Evolutionary conservation across 345 rosid species (phyloP).

Genomic region (Cardamine resedifolia): DNA sequence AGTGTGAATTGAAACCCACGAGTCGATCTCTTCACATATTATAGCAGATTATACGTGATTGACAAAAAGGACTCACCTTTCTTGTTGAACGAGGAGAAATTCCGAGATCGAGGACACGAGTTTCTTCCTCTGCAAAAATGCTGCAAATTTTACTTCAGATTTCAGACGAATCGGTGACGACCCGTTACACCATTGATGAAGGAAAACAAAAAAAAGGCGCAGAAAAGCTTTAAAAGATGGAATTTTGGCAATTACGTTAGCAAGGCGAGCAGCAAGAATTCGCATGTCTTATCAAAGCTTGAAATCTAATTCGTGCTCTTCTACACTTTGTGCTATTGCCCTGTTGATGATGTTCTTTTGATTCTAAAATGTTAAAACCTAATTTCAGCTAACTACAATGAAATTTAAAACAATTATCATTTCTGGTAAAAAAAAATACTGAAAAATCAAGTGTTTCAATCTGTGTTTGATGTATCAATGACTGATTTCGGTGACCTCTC

Average conservation of each 20-base stretch:
- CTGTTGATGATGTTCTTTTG: background rate
- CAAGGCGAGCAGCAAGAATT: constrained; percentile 25
- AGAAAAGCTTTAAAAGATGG: background rate
- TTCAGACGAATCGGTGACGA: constrained; percentile 1
- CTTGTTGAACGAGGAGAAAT: constrained; percentile 35
- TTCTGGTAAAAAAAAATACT: too few relatives aligned
- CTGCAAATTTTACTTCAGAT: constrained; percentile 29
- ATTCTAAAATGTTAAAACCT: background rate
- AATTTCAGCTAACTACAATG: background rate
- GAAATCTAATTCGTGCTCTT: background rate
- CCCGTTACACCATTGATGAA: constrained; percentile 5
- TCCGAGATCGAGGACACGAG: constrained; percentile 37
- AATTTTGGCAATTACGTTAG: constrained; percentile 2
- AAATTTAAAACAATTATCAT: too few relatives aligned
- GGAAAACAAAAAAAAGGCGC: background rate
- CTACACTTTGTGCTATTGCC: too few relatives aligned
- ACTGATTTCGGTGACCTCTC: background rate
- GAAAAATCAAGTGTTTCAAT: too few relatives aligned
- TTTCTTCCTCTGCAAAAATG: constrained; percentile 40
- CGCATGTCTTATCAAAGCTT: constrained; percentile 25
- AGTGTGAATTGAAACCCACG: background rate
- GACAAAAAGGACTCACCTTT: constrained; percentile 40
- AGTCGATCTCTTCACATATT: constrained; percentile 15
- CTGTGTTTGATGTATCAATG: background rate
- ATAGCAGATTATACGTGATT: constrained; percentile 1